Evolutionary conservation across 345 rosid genomes (phyloP).

Genomic region (Brassica carinata): DNA sequence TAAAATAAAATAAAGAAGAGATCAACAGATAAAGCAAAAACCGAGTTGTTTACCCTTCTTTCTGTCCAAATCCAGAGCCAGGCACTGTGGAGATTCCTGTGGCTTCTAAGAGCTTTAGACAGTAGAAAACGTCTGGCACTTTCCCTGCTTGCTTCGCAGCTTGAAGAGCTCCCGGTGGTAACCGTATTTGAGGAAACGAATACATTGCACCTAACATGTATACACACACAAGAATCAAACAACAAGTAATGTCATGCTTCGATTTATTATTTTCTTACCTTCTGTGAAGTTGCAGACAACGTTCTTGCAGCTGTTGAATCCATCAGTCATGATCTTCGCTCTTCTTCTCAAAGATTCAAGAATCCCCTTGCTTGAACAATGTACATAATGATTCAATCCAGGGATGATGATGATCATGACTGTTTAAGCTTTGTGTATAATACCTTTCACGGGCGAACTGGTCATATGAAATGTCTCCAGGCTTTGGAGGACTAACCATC

Average conservation of each 20-base stretch:
- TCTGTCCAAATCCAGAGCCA: slow-evolving; percentile 98
- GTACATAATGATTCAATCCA: neutral
- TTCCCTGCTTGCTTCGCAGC: slow-evolving; percentile 80
- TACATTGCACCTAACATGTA: slow-evolving; percentile 88
- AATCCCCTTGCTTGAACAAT: slow-evolving; percentile 69
- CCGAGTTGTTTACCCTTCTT: slow-evolving; percentile 68
- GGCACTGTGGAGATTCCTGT: slow-evolving; percentile 99
- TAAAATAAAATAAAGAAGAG: neutral
- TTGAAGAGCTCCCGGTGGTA: slow-evolving; percentile 86
- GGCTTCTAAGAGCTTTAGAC: slow-evolving; percentile 93
- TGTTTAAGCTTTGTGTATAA: neutral
- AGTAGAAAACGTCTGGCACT: slow-evolving; percentile 94
- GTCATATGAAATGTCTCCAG: slow-evolving; percentile 90
- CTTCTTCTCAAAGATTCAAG: slow-evolving; percentile 90
- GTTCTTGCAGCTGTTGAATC: slow-evolving; percentile 96
- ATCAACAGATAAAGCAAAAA: neutral
- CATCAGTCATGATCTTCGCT: slow-evolving; percentile 95
- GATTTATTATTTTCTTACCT: slow-evolving; percentile 48
- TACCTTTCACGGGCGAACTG: slow-evolving; percentile 87
- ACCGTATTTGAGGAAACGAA: slow-evolving; percentile 89
- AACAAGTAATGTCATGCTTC: neutral
- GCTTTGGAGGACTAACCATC: slow-evolving; percentile 93
- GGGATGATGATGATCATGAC: neutral
- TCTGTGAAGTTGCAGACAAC: slow-evolving; percentile 96
- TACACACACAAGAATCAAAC: neutral